Evolutionary conservation across 768 basidiomycete genomes (phyloP), one percentile per base, ranked within the genome.

Genomic region (Naganishia kalamii): DNA sequence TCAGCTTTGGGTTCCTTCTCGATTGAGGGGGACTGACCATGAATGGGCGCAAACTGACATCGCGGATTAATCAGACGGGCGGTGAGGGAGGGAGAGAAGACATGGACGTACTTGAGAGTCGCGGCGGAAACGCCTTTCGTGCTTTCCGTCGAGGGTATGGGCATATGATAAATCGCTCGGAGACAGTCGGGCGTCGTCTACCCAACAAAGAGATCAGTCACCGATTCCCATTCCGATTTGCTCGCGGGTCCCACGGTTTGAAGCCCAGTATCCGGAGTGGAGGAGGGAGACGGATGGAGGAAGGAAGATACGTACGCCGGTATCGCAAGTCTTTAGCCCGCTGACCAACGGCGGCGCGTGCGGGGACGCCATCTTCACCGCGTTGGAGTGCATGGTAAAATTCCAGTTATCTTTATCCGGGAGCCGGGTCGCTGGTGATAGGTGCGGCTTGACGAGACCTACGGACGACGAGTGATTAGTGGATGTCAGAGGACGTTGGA

Each of bases 131-230:
- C 54, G 8, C 35, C 35, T n/a, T 57, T 57, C 21, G 19, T 17
- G 17, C 40, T 35, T 2, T 6, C 37, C 10, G 30, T 35, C 19
- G 35, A 4, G 21, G 54, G 54, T n/a, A 40, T 21, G 8, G 54
- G 54, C 54, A 57, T 57, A 40, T 57, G 54, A 35, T 57, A 57
- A 10, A 57, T 57, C 54, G 54, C 54, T 33, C 54, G n/a, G 35
- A 57, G 27, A 25, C 54, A 57, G 3, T 57, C 54, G 21, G 54
- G 54, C 7, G 54, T 57, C 21, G 40, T 35, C 54, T 57, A 33
- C 35, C 50, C 25, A 33, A 11, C 19, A 3, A n/a, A 37, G 5
- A 21, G 1, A 41, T 37, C 35, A 12, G 33, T 19, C 52, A 8
- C 33, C 52, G 35, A 32, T 5, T 15, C 6, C 19, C n/a, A n/a